These are phyloP conservation scores for Wickerhamomyces tratensis DNA, from an alignment of 805 yeast genomes.

Conservation along the genomic window DNA sequence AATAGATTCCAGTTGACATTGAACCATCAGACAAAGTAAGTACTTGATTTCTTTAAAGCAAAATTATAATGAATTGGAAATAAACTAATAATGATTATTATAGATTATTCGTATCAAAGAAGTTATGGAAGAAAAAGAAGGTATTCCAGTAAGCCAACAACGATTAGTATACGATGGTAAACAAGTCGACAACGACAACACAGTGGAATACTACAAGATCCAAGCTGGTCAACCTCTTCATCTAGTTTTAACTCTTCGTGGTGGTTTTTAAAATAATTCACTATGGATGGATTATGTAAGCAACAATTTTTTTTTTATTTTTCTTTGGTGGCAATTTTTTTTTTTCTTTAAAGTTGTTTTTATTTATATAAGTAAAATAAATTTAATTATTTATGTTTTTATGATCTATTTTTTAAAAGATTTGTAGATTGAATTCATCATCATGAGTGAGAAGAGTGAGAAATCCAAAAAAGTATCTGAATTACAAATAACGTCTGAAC, in stretches of 20 bases:
- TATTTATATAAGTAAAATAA: too few species aligned
- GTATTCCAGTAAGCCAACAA: conserved; percentile 95
- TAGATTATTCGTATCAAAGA: conserved; percentile 71
- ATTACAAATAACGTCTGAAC: conserved; percentile 55
- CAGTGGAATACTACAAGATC: conserved; percentile 65
- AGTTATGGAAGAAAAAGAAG: conserved; percentile 90
- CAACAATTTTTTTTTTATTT: too few species aligned
- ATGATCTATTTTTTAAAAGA: neutral
- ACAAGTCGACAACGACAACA: conserved; percentile 79
- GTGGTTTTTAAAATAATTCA: conserved; percentile 38
- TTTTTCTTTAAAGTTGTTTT: neutral
- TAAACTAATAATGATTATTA: conserved; percentile 21
- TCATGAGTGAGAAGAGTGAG: conserved; percentile 29
- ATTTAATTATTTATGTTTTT: too few species aligned
- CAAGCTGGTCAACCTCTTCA: conserved; percentile 83
- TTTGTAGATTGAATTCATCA: neutral
- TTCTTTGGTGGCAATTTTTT: too few species aligned
- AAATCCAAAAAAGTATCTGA: conserved; percentile 16
- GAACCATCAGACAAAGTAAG: conserved; percentile 57
- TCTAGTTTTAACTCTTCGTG: conserved; percentile 85
- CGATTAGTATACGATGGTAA: conserved; percentile 84
- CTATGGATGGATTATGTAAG: neutral
- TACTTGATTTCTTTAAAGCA: conserved; percentile 1
- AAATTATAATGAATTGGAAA: neutral
- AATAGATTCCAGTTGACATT: conserved; percentile 58